These are phyloP conservation scores for Penstemon davidsonii DNA, from an alignment of 257 asterid genomes.

Conservation along the genomic window DNA sequence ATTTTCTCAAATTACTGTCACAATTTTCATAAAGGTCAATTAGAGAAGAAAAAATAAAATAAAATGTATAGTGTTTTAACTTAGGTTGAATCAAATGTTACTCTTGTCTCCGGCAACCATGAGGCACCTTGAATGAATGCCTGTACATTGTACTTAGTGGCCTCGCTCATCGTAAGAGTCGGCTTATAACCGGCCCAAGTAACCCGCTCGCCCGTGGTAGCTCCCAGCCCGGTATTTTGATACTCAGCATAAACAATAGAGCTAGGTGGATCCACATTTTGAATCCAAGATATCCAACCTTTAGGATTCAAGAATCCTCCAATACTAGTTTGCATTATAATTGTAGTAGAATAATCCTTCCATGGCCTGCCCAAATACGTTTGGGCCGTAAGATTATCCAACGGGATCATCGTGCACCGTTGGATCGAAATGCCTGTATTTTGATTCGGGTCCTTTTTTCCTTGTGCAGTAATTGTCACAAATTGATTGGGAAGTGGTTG, in stretches of 20 bases:
- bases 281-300: constrained; percentile 73
- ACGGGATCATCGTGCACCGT: constrained; percentile 44
- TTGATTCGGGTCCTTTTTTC: constrained; percentile 63
- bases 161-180: constrained; percentile 38
- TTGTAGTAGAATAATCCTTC: constrained; percentile 61
- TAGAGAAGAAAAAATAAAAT: no score
- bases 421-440: constrained; percentile 66
- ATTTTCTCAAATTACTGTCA: no score
- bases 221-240: constrained; percentile 65
- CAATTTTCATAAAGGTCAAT: no score
- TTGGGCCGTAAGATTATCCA: constrained; percentile 34
- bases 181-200: constrained; percentile 66
- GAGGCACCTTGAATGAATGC: constrained; percentile 52
- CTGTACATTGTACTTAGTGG: constrained; percentile 47
- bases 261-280: constrained; percentile 37
- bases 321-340: constrained; percentile 50
- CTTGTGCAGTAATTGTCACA: constrained; percentile 83
- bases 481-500: constrained; percentile 65
- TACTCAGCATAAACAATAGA: constrained; percentile 71
- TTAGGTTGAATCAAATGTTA: constrained; percentile 43
- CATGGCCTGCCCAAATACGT: constrained; percentile 80
- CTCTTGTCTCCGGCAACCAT: constrained; percentile 52
- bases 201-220: constrained; percentile 44
- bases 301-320: constrained; percentile 49
- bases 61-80: no score